phyloP scores from a whole-genome alignment of 2,329 filamentous ascomycete species.

The Aspergillus sp. region DNA sequence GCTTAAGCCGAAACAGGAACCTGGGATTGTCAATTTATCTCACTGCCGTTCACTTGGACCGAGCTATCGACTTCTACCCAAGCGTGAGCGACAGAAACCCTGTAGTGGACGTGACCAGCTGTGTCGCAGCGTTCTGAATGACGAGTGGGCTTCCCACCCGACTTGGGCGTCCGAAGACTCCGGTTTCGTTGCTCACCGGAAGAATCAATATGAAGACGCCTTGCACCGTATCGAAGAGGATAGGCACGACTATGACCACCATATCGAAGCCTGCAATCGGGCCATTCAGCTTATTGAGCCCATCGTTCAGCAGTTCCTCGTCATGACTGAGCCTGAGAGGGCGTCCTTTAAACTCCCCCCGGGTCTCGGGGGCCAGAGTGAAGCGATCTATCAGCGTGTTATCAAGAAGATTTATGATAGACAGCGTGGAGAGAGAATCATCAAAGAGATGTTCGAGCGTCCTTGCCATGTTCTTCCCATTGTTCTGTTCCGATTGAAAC shows the following conservation, averaged over 20 bases:
- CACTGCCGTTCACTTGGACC: conserved; percentile 95
- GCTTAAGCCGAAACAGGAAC: conserved; percentile 70
- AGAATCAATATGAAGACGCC: conserved; percentile 92
- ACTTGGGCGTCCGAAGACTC: conserved; percentile 99
- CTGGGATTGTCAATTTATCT: conserved; percentile 81
- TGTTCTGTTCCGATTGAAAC: conserved; percentile 83
- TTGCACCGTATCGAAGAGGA: conserved; percentile 97
- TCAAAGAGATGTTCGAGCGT: conserved; percentile 79
- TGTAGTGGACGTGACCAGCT: conserved; percentile 95
- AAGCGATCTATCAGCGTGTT: conserved; percentile 94
- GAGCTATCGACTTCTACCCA: conserved; percentile 89
- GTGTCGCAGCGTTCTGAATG: conserved; percentile 89
- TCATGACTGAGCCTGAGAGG: conserved; percentile 72
- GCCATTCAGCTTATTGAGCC: conserved; percentile 96
- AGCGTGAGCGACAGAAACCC: conserved; percentile 83
- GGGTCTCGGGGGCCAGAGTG: conserved; percentile 86
- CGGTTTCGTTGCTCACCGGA: conserved; percentile 94
- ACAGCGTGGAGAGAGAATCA: conserved; percentile 79
- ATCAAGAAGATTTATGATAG: conserved; percentile 95
- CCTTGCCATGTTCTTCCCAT: conserved; percentile 88
- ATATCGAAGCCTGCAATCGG: conserved; percentile 91
- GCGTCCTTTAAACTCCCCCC: conserved; percentile 74
- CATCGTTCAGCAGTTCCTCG: conserved; percentile 84
- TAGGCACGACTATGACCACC: conserved; percentile 96
- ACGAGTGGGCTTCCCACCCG: conserved; percentile 97